phyloP scores from a whole-genome alignment of 1,284 basidiomycete species.

The Apiotrichum brassicae region DNA sequence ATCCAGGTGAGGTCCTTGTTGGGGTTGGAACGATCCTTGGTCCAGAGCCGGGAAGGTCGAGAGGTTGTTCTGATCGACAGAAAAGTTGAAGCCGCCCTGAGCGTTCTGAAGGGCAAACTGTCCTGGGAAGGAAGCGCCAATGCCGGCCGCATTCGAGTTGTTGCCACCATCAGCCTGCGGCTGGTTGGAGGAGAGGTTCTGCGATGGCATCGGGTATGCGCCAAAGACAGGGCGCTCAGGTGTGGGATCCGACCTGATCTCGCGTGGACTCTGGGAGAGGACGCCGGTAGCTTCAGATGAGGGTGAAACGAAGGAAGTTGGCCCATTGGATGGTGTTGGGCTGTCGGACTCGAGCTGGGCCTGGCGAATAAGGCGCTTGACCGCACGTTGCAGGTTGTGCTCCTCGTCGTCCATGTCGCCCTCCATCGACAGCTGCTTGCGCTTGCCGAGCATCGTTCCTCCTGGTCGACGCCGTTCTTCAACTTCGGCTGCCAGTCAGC shows the following conservation, averaged over 20 bases:
- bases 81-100: slow-evolving; percentile 23
- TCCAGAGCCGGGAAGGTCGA: slow-evolving; percentile 27
- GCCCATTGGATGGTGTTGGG: slow-evolving; percentile 15
- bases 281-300: slow-evolving; percentile 3
- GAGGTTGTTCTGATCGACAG: slow-evolving; percentile 23
- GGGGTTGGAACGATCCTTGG: slow-evolving; percentile 30
- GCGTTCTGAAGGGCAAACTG: slow-evolving; percentile 5
- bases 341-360: slow-evolving; percentile 40
- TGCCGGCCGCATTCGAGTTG: neutral
- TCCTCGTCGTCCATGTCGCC: slow-evolving; percentile 32
- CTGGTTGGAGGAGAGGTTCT: neutral
- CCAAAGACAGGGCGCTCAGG: slow-evolving; percentile 39
- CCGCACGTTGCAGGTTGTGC: slow-evolving; percentile 42
- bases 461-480: slow-evolving; percentile 39
- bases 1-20: slow-evolving; percentile 25
- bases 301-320: slow-evolving; percentile 18
- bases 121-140: slow-evolving; percentile 5
- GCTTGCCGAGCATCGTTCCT: slow-evolving; percentile 35
- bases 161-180: neutral
- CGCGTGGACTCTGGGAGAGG: slow-evolving; percentile 1
- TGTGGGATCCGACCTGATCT: slow-evolving; percentile 17
- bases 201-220: slow-evolving; percentile 40
- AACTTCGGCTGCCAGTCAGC: slow-evolving; percentile 32
- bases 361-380: slow-evolving; percentile 46
- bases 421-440: slow-evolving; percentile 22